Evolutionary conservation across 208 protist genomes (phyloP).

Genomic region (Naegleria lovaniensis): DNA sequence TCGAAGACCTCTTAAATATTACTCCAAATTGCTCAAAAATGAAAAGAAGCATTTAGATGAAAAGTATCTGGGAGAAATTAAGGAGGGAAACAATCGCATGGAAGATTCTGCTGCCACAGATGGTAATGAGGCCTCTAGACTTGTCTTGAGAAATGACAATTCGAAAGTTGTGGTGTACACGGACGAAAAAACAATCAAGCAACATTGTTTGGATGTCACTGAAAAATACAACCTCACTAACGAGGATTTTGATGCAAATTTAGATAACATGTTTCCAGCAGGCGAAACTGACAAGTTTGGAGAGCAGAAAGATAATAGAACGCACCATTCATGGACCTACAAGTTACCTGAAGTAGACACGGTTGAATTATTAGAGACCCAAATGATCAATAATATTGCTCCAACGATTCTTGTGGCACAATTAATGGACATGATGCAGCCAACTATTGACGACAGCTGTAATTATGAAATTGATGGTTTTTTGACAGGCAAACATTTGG

Average conservation of each 20-base stretch:
- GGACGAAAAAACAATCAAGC: neutral
- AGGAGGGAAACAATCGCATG: neutral
- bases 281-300: neutral
- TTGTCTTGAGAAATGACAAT: neutral
- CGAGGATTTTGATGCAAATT: neutral
- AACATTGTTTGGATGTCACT: neutral
- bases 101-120: too few relatives aligned
- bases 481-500: neutral
- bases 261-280: neutral
- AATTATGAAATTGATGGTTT: neutral
- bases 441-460: neutral
- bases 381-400: slow-evolving; percentile 26
- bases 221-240: neutral
- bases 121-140: neutral
- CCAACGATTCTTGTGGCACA: neutral
- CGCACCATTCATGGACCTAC: neutral
- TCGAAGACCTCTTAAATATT: slow-evolving; percentile 49
- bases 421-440: neutral
- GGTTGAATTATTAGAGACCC: slow-evolving; percentile 22
- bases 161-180: neutral
- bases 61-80: neutral
- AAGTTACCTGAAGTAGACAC: neutral
- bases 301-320: neutral
- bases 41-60: neutral
- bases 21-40: slow-evolving; percentile 38